These are phyloP conservation scores for Spizellomyces sp. DNA, from an alignment of 192 early-diverging fungal species.

Conservation along the genomic window DNA sequence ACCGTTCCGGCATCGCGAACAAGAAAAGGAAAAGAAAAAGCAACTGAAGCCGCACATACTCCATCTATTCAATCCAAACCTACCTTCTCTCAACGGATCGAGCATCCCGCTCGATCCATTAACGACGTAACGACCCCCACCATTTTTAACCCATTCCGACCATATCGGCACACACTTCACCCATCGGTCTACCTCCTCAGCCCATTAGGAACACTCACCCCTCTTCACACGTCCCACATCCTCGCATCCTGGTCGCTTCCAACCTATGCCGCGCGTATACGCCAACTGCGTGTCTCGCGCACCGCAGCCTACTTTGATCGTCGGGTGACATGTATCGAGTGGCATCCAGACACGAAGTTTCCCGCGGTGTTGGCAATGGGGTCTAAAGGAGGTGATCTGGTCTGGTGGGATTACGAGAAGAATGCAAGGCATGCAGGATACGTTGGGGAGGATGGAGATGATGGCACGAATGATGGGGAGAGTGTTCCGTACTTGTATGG, in stretches of 20 bases:
- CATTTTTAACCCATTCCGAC: no score
- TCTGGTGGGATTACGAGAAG: constrained; percentile 12
- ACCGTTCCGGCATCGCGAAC: no score
- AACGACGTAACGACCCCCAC: no score
- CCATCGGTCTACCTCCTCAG: no score
- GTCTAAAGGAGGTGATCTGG: constrained; percentile 8
- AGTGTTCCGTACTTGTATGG: constrained; percentile 10
- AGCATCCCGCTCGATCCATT: no score
- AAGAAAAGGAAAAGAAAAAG: no score
- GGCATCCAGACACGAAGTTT: constrained; percentile 4
- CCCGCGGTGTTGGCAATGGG: not conserved
- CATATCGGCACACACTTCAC: no score
- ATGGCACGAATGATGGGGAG: not conserved
- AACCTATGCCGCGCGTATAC: not conserved
- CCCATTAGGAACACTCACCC: no score
- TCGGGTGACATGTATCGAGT: constrained; percentile 7
- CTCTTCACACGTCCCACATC: no score
- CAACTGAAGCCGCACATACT: no score
- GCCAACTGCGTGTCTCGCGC: not conserved
- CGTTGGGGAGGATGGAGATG: not conserved
- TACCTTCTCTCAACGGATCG: no score
- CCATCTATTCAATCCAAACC: no score
- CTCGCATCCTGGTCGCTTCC: not conserved
- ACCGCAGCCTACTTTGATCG: constrained; percentile 15
- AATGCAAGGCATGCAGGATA: constrained; percentile 9